These are phyloP conservation scores for Fraxinus dipetala DNA, from an alignment of 305 asterid species.

Conservation along the genomic window DNA sequence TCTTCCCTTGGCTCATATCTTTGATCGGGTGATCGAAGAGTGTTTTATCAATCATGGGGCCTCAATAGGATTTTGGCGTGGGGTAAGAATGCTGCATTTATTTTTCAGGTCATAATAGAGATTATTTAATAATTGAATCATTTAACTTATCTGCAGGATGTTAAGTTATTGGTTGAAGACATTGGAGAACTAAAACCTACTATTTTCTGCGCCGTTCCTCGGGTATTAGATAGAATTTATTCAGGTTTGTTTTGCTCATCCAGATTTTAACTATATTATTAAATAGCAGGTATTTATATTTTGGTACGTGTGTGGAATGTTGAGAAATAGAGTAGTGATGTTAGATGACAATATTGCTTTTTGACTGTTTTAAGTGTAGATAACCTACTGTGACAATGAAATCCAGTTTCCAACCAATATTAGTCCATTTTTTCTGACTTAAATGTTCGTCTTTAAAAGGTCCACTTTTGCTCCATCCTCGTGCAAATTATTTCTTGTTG, in stretches of 20 bases:
- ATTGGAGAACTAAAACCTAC: constrained; percentile 41
- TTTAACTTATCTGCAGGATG: constrained; percentile 29
- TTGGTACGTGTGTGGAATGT: not conserved
- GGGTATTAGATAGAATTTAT: constrained; percentile 44
- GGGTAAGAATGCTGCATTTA: constrained; percentile 34
- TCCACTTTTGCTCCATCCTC: constrained; percentile 16
- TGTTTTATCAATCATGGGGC: constrained; percentile 40
- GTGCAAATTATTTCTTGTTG: not conserved
- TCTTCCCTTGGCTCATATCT: constrained; percentile 52
- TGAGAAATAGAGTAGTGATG: not conserved
- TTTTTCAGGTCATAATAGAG: not conserved
- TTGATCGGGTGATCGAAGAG: constrained; percentile 48
- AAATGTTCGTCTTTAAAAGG: not conserved
- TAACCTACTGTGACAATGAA: not conserved
- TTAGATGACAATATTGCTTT: not conserved
- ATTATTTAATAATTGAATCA: not conserved
- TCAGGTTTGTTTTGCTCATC: constrained; percentile 25
- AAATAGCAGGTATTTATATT: not conserved
- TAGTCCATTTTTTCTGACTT: not conserved
- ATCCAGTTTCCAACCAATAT: constrained; percentile 11
- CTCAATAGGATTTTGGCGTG: constrained; percentile 55
- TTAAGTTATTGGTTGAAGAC: constrained; percentile 43
- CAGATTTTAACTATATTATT: not conserved
- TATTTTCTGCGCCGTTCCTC: constrained; percentile 49
- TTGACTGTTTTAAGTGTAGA: not conserved